Evolutionary conservation across 345 rosid genomes (phyloP), one percentile per base, ranked within the genome.

Genomic region (Lepidium didymum): DNA sequence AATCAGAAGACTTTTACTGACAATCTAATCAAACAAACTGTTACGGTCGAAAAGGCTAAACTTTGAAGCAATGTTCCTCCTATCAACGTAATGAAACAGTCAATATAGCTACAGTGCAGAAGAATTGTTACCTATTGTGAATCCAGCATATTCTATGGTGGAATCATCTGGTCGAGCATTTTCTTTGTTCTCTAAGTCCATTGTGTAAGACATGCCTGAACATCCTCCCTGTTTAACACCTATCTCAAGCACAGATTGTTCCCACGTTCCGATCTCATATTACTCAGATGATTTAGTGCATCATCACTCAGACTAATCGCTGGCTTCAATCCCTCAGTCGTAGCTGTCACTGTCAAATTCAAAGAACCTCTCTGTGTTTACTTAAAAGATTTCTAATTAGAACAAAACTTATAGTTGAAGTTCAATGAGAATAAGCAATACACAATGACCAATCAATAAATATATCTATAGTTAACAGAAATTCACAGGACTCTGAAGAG

Each of bases 151-250:
- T 49, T 90, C 87, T 1, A 93, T 88, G 11, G 88, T 47, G 0
- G 98, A 93, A 46, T 90, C 98, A 68, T 86, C 96, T 0, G 97
- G 85, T 73, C 92, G 80, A 1, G 91, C 56, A 9, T 88, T 86
- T 1, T 74, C 69, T 52, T 80, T 75, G 31, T 76, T 82, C 86
- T 90, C 97, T 16, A 93, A 90, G 45, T 93, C 98, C 98, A 92
- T 93, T 0, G 94, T 80, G 72, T 93, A 93, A 15, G 97, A 93
- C 98, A 93, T 90, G 71, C 98, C 98, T 0, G 97, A 90, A 77
- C 97, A 93, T 14, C 98, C 97, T 10, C 98, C 98, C 23, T 93
- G 97, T 66, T 81, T 87, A 14, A 93, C 97, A 66, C 46, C 46
- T 14, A 43, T 93, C 47, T 15, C 47, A 43, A 8, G 7, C 23